These are phyloP conservation scores for Hemisphaericaspora subhashii DNA, from an alignment of 1,139 yeast species.

Conservation along the genomic window DNA sequence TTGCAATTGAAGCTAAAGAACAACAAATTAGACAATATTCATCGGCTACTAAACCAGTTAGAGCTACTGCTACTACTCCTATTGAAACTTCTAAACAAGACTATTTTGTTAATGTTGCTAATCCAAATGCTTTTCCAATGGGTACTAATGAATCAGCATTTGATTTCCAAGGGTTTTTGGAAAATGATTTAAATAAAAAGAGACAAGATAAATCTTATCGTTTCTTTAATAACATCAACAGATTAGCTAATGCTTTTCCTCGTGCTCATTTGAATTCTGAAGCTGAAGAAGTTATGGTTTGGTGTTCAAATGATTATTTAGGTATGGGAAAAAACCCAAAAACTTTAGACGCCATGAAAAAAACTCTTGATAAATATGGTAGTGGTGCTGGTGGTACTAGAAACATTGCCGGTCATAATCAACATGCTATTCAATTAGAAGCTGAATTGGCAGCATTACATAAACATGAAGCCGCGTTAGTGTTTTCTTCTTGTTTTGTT, in stretches of 20 bases:
- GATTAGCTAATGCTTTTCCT: conserved; percentile 93
- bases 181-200: conserved; percentile 65
- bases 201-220: conserved; percentile 90
- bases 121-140: conserved; percentile 26
- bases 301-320: conserved; percentile 97
- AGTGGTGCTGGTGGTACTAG: conserved; percentile 99
- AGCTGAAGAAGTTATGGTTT: conserved; percentile 86
- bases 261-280: conserved; percentile 78
- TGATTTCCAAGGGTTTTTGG: conserved; percentile 67
- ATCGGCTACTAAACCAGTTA: conserved; percentile 53
- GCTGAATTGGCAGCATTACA: conserved; percentile 86
- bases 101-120: conserved; percentile 3
- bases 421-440: conserved; percentile 83
- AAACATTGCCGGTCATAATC: conserved; percentile 96
- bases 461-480: conserved; percentile 93
- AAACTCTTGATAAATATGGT: conserved; percentile 85
- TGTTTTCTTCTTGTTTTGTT: conserved; percentile 92
- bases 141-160: conserved; percentile 48
- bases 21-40: conserved; percentile 46
- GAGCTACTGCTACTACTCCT: conserved; percentile 47
- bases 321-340: conserved; percentile 86
- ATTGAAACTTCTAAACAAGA: conserved; percentile 11
- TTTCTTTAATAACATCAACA: conserved; percentile 92
- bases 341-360: conserved; percentile 75
- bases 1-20: conserved; percentile 54